phyloP scores from a whole-genome alignment of 352 stramenopile genomes.

The Globisporangium paddicum region DNA sequence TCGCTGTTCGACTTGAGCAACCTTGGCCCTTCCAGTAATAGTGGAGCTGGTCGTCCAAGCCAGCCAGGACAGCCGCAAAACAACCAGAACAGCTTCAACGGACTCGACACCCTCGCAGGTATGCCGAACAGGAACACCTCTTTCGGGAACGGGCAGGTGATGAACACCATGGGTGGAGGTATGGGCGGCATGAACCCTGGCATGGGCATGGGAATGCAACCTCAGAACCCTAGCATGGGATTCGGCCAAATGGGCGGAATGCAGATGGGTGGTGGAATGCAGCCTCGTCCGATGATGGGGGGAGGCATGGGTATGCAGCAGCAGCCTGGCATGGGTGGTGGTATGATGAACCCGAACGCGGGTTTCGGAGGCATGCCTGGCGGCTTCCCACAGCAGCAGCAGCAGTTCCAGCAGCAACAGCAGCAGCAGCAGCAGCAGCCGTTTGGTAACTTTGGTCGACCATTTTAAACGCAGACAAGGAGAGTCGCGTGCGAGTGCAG shows the following conservation, averaged over 20 bases:
- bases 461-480: constrained; percentile 24
- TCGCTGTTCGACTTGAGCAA: constrained; percentile 81
- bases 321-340: constrained; percentile 34
- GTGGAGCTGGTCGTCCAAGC: constrained; percentile 21
- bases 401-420: constrained; percentile 36
- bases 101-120: constrained; percentile 73
- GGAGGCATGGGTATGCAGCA: constrained; percentile 33
- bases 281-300: constrained; percentile 30
- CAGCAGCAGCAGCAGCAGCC: constrained; percentile 61
- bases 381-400: constrained; percentile 41
- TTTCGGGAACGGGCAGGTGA: constrained; percentile 37
- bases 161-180: constrained; percentile 42
- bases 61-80: constrained; percentile 35
- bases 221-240: constrained; percentile 23
- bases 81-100: constrained; percentile 75
- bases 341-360: constrained; percentile 57
- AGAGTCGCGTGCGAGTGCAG: background rate
- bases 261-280: constrained; percentile 24
- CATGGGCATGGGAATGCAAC: constrained; percentile 21
- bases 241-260: constrained; percentile 29
- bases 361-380: constrained; percentile 34
- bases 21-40: constrained; percentile 28
- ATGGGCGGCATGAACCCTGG: constrained; percentile 46
- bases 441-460: constrained; percentile 42
- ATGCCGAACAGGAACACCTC: constrained; percentile 61